These are phyloP conservation scores for Acorus gramineus DNA, from an alignment of 106 monocot species.

Conservation along the genomic window DNA sequence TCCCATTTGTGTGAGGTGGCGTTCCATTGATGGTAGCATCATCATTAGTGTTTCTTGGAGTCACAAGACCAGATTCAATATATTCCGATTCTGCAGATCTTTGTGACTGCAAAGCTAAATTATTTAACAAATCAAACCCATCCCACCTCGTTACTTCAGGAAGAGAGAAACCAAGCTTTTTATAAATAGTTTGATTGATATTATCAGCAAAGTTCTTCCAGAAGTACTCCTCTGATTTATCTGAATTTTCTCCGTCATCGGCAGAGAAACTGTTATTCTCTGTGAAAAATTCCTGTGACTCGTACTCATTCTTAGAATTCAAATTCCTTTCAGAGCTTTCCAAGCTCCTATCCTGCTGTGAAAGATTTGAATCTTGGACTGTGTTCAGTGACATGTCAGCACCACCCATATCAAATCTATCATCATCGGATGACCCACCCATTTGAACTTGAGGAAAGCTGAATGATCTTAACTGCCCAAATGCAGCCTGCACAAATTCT, in stretches of 20 bases:
- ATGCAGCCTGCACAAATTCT: slow-evolving; percentile 83
- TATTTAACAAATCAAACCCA: slow-evolving; percentile 60
- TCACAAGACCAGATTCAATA: slow-evolving; percentile 73
- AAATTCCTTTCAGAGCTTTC: slow-evolving; percentile 2
- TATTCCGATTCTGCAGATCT: slow-evolving; percentile 67
- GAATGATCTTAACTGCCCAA: slow-evolving; percentile 66
- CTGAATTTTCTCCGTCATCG: neutral
- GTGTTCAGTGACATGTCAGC: slow-evolving; percentile 8
- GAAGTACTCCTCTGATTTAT: slow-evolving; percentile 40
- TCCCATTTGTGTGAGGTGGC: neutral
- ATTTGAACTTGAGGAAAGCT: slow-evolving; percentile 27
- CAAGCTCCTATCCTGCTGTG: slow-evolving; percentile 12
- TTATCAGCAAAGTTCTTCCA: slow-evolving; percentile 51
- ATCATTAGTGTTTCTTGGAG: slow-evolving; percentile 23
- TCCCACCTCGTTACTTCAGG: slow-evolving; percentile 48
- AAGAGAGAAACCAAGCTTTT: slow-evolving; percentile 65
- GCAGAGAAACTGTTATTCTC: slow-evolving; percentile 2
- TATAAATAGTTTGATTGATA: slow-evolving; percentile 38
- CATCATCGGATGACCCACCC: slow-evolving; percentile 8
- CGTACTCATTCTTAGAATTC: slow-evolving; percentile 3
- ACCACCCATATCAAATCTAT: neutral
- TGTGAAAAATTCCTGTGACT: slow-evolving; percentile 9
- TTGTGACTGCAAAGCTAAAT: slow-evolving; percentile 35
- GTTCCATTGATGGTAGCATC: slow-evolving; percentile 13
- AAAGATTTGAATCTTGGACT: slow-evolving; percentile 4